Evolutionary conservation across 139 green algal species (phyloP).

Genomic region (Pseudopediastrum boryanum): DNA sequence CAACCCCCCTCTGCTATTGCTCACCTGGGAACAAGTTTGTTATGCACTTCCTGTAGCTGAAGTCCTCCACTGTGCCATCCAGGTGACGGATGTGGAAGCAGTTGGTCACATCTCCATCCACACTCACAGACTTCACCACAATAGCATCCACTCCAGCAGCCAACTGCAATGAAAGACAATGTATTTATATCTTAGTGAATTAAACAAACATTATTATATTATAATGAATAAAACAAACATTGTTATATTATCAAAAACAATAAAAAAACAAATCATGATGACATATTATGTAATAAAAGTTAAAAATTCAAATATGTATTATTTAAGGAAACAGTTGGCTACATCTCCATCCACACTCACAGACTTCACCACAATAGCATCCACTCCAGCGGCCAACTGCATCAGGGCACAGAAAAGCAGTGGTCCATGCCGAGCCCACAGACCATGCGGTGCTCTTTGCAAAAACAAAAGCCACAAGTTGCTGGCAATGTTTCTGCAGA

Average conservation of each 20-base stretch:
- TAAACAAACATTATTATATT: background rate
- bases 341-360: background rate
- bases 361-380: constrained; percentile 7
- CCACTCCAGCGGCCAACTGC: constrained; percentile 17
- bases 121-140: background rate
- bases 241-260: background rate
- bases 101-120: background rate
- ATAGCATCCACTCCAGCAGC: constrained; percentile 8
- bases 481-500: too few relatives aligned
- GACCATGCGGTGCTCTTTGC: too few relatives aligned
- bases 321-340: background rate
- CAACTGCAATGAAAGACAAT: constrained; percentile 11
- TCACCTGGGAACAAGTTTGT: constrained; percentile 54
- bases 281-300: background rate
- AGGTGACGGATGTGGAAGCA: constrained; percentile 42
- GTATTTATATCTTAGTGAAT: background rate
- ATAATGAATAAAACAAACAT: background rate
- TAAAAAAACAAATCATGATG: background rate
- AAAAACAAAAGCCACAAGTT: too few relatives aligned
- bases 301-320: background rate
- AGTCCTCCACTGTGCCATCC: constrained; percentile 73
- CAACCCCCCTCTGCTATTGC: too few relatives aligned
- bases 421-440: too few relatives aligned
- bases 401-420: too few relatives aligned
- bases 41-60: constrained; percentile 81